Percentiles rank a stretch among this genome's conserved stretches.
phyloP scores from a whole-genome alignment of 805 yeast genomes.

The Ogataea pignaliae region DNA sequence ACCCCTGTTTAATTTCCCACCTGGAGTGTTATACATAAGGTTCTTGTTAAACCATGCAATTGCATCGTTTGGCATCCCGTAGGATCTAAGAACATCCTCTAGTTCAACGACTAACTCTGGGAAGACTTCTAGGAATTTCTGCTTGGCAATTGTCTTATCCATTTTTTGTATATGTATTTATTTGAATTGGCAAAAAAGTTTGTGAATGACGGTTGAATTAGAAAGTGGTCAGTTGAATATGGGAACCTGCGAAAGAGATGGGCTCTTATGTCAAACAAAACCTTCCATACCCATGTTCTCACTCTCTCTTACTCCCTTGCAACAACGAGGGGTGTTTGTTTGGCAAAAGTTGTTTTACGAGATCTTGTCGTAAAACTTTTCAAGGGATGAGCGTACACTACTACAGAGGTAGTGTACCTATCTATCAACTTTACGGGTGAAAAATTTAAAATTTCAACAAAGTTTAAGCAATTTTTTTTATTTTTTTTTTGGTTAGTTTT shows the following conservation, averaged over 20 bases:
- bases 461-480: background rate
- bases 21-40: slow-evolving; percentile 84
- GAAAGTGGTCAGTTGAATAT: too few relatives aligned
- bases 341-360: too few relatives aligned
- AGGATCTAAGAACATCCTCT: slow-evolving; percentile 50
- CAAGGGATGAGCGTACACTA: too few relatives aligned
- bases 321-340: too few relatives aligned
- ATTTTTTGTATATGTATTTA: slow-evolving; percentile 8
- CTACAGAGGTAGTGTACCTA: background rate
- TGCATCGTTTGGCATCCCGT: slow-evolving; percentile 85
- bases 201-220: too few relatives aligned
- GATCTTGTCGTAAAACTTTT: too few relatives aligned
- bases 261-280: too few relatives aligned
- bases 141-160: slow-evolving; percentile 40
- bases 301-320: too few relatives aligned
- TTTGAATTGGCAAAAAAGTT: too few relatives aligned
- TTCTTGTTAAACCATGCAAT: slow-evolving; percentile 75
- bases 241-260: too few relatives aligned
- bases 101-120: slow-evolving; percentile 77
- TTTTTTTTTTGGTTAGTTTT: background rate
- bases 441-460: background rate
- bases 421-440: background rate
- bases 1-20: slow-evolving; percentile 96
- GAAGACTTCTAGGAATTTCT: slow-evolving; percentile 61
- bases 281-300: too few relatives aligned